Evolutionary conservation across 2,329 filamentous ascomycete genomes (phyloP).

Genomic region (Aureobasidium sp.): DNA sequence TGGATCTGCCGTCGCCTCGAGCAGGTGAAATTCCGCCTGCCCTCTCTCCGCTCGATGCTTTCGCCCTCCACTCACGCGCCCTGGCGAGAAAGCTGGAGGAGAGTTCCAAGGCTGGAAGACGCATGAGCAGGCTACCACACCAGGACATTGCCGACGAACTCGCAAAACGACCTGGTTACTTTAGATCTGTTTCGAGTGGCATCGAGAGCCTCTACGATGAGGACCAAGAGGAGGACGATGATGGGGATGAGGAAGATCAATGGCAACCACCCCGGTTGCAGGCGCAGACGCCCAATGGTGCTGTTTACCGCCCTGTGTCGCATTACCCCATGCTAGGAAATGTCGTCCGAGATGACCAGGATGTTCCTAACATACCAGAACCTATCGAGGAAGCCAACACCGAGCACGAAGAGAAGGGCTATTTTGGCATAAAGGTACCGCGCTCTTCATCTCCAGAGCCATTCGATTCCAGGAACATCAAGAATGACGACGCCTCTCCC

Average conservation of each 20-base stretch:
- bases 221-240: conserved; percentile 24
- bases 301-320: conserved; percentile 26
- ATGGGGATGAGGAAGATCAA: conserved; percentile 27
- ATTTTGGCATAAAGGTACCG: conserved; percentile 35
- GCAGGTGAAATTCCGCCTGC: conserved; percentile 67
- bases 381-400: not conserved
- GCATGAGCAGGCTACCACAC: conserved; percentile 79
- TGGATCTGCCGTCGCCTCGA: conserved; percentile 39
- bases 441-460: conserved; percentile 38
- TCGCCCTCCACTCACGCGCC: conserved; percentile 82
- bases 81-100: conserved; percentile 83
- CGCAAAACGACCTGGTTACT: conserved; percentile 68
- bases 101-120: conserved; percentile 58
- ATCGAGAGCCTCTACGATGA: conserved; percentile 42
- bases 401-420: conserved; percentile 22
- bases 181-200: conserved; percentile 58
- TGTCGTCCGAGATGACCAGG: not conserved
- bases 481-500: conserved; percentile 36
- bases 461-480: conserved; percentile 32
- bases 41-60: conserved; percentile 88
- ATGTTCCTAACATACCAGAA: not conserved
- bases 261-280: conserved; percentile 1
- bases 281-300: conserved; percentile 21
- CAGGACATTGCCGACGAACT: conserved; percentile 76
- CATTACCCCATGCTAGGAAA: conserved; percentile 25